phyloP scores from a whole-genome alignment of 306 rosid genomes.

The Dicorynia guianensis region DNA sequence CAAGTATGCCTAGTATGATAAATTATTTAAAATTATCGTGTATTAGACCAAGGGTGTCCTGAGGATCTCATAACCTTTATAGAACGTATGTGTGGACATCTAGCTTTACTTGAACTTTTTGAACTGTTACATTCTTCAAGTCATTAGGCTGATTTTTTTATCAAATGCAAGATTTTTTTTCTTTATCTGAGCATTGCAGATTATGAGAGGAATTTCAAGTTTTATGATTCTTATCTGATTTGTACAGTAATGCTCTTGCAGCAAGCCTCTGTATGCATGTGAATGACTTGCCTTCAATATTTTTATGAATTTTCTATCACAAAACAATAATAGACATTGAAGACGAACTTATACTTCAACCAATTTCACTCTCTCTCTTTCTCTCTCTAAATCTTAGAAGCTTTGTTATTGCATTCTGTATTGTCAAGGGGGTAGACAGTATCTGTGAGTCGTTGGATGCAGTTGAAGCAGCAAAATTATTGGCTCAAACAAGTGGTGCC shows the following conservation, averaged over 20 bases:
- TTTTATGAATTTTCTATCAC: background rate
- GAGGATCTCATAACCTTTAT: background rate
- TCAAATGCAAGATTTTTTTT: background rate
- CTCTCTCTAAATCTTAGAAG: background rate
- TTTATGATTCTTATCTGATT: background rate
- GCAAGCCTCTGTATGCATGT: constrained; percentile 6
- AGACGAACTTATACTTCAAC: background rate
- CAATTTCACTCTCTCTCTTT: background rate
- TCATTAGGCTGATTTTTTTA: background rate
- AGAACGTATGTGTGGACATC: constrained; percentile 5
- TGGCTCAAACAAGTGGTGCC: constrained; percentile 76
- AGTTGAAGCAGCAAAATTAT: constrained; percentile 74
- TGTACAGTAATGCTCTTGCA: background rate
- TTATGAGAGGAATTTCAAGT: background rate
- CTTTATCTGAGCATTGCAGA: background rate
- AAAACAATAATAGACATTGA: background rate
- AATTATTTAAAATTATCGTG: background rate
- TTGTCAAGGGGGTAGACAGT: constrained; percentile 78
- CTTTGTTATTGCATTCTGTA: constrained; percentile 24
- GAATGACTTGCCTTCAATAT: background rate
- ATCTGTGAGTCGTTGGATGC: constrained; percentile 82
- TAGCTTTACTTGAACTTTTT: background rate
- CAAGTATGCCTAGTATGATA: background rate
- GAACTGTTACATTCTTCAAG: background rate
- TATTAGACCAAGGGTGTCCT: background rate